Percentiles rank a stretch among this genome's conserved stretches.
Conservation (phyloP, 805 yeast species). For the Wickerhamomyces queroliae region DNA sequence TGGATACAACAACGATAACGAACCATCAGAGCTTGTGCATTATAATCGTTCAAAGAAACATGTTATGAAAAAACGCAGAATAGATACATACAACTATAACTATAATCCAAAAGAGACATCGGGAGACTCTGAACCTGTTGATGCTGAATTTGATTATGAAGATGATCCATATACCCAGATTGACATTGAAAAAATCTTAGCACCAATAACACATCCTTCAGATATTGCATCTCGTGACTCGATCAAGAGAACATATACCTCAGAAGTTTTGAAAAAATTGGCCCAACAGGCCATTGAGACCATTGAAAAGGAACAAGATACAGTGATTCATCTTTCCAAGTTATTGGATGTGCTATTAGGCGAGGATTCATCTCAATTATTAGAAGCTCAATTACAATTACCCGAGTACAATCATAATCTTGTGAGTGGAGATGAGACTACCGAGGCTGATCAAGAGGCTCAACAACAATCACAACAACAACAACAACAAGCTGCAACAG, state of each 20-base stretch:
- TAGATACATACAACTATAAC: constrained; percentile 10
- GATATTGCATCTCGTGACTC: constrained; percentile 72
- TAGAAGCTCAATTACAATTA: constrained; percentile 59
- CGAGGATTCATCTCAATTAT: constrained; percentile 69
- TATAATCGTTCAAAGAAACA: constrained; percentile 27
- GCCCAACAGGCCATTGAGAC: constrained; percentile 71
- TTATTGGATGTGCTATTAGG: constrained; percentile 79
- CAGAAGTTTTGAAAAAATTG: constrained; percentile 48
- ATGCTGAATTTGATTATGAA: constrained; percentile 28
- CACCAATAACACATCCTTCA: constrained; percentile 76
- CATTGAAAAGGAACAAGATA: constrained; percentile 76
- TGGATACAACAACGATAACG: constrained; percentile 25
- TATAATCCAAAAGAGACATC: constrained; percentile 2
- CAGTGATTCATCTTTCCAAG: constrained; percentile 63
- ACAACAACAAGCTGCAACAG: constrained; percentile 14
- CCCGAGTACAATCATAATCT: constrained; percentile 68
- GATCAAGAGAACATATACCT: constrained; percentile 58
- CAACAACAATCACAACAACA: constrained; percentile 1
- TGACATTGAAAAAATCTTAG: constrained; percentile 53
- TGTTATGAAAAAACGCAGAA: constrained; percentile 24
- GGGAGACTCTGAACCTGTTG: constrained; percentile 23
- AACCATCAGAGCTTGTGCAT: constrained; percentile 15
- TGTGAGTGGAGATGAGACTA: constrained; percentile 2
- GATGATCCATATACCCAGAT: constrained; percentile 42
- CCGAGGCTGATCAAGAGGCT: constrained; percentile 17